Evolutionary conservation across 345 rosid species (phyloP).

Genomic region (Abelmoschus esculentus): DNA sequence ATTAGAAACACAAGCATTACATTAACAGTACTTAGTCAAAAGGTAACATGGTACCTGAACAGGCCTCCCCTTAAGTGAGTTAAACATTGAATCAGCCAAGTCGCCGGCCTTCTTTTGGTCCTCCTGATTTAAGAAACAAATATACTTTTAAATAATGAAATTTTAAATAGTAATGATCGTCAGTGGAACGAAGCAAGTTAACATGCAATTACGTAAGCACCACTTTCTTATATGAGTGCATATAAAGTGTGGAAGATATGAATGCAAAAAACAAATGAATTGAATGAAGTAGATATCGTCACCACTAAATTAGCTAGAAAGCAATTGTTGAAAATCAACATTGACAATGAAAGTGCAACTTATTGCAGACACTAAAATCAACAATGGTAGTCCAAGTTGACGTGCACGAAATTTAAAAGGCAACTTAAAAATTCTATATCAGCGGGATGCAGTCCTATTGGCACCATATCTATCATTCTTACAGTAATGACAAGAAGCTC

Average conservation of each 20-base stretch:
- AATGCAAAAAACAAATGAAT: not conserved
- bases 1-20: constrained; percentile 18
- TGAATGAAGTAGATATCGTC: not conserved
- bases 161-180: not conserved
- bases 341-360: not conserved
- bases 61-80: constrained; percentile 88
- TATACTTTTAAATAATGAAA: not conserved
- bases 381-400: not conserved
- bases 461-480: not conserved
- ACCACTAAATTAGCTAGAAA: not conserved
- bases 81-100: constrained; percentile 63
- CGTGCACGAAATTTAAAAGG: not conserved
- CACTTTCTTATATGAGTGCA: not conserved
- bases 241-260: too few species aligned
- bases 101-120: constrained; percentile 71
- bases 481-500: not conserved
- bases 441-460: not conserved
- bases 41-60: constrained; percentile 59
- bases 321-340: not conserved
- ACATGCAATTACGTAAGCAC: not conserved
- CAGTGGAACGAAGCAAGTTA: not conserved
- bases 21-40: constrained; percentile 5
- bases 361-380: not conserved
- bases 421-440: not conserved
- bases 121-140: constrained; percentile 43